Evolutionary conservation across 805 yeast genomes (phyloP), one percentile per base, ranked within the genome.

Genomic region (Clavispora santaluciae): DNA sequence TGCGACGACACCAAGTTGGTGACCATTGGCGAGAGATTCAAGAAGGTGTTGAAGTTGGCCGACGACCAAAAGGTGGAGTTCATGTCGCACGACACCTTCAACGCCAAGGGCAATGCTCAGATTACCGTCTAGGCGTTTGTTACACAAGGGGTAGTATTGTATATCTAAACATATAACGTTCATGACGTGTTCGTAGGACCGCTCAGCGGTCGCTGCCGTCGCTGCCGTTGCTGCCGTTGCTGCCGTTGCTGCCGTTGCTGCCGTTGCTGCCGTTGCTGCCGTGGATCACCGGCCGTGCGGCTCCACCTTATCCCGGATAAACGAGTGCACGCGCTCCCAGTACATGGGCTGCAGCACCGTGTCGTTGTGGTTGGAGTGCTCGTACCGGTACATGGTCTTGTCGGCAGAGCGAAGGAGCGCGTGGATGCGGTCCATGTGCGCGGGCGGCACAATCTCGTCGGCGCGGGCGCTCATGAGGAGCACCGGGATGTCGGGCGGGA

Each of bases 401-500:
- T 59, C 56, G 3, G 55, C 50, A 23, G 81, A 60, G 16, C 74
- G 68, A 46, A 83, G 69, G 42, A 79, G 51, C 35, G 71, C 76
- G 56, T 60, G 82, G 24, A 91, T 70, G 34, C 55, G 55, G 34
- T 72, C 72, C 90, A 90, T 87, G 56, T 91, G 97, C 1, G 51
- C 48, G 0, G 96, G 95, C 3, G 98, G 97, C 2, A 91, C 96
- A 20, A 91, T 80, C 61, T 91, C 99, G 65, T 91, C 99, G 25
- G 71, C 67, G 11, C 73, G 61, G 0, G 95, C 96, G 47, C 83
- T 76, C 31, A 90, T 57, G 50, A 90, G 78, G 30, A 90, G 66
- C 23, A 83, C 69, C 1, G 95, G 93, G 9, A 84, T 68, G 4
- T 68, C 57, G 0, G 71, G 53, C 5, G 80, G 76, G 11, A 85